Base-by-base conservation (phyloP, 768 basidiomycete genomes). In the Tulasnella sp. region DNA sequence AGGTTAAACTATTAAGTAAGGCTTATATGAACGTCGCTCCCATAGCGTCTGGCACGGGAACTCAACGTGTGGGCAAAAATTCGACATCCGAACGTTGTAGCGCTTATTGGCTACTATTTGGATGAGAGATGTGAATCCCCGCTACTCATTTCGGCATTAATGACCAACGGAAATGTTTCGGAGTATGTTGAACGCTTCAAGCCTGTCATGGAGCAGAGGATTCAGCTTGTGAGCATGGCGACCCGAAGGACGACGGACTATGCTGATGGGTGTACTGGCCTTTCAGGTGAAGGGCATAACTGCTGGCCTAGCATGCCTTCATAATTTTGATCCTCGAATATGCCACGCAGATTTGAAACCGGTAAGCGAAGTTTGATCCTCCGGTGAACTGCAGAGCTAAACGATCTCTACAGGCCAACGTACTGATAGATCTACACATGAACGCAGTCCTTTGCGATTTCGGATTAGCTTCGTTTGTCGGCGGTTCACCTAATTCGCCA, bases 361-460 rank as follows among this genome's bases (percentile, higher is more conserved):
- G 64, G 64, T 37, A 37, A 37, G 37, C 6, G 37, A 37, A 2
- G 2, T 37, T 37, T 37, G 37, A 37, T 37, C 37, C 37, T 14
- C 28, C 11, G 37, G 7, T 22, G 54, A n/a, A 2, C 24, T 6
- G 4, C 0, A 0, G 2, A 60, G 58, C 16, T 8, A 31, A 64
- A 69, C 14, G 2, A 24, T 54, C n/a, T n/a, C 54, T 5, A 22
- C 41, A 75, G 74, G 41, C n/a, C 1, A 75, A 75, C n/a, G 46
- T 75, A 8, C 46, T 75, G 41, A 75, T 75, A 42, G 31, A 75
- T 22, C 16, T 48, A 12, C 41, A n/a, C 24, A 48, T 42, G 46
- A 42, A 48, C 46, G 74, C 74, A 0, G 46, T 75, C 24, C 22
- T 75, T 24, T 75, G 74, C 16, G 74, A 75, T 28, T 75, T 75